Percentiles rank a stretch among this genome's conserved stretches.
phyloP scores from a whole-genome alignment of 1,284 basidiomycete species.

The Ceratobasidium sp. region DNA sequence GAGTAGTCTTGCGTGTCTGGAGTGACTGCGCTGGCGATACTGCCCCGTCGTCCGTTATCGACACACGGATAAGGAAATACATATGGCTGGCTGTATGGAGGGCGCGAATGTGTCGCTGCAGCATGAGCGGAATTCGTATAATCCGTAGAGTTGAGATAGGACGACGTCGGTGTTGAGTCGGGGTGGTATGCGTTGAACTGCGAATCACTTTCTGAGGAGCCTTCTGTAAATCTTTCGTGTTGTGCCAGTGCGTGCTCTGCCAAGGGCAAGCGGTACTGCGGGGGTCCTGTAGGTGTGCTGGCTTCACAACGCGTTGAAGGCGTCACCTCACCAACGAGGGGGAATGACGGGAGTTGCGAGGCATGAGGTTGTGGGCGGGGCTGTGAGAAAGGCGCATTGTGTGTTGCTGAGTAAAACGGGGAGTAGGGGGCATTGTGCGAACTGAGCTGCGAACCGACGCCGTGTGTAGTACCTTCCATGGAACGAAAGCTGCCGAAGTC shows the following conservation, averaged over 20 bases:
- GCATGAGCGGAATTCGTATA: not conserved
- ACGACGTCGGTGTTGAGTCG: not conserved
- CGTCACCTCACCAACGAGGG: not conserved
- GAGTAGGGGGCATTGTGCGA: not conserved
- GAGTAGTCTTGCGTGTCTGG: not conserved
- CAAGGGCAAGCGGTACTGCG: not conserved
- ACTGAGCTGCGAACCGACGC: too few relatives aligned
- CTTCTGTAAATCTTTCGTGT: not conserved
- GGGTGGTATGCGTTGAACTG: not conserved
- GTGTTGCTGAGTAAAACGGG: not conserved
- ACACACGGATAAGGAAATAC: not conserved
- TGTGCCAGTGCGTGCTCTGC: not conserved
- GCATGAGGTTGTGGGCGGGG: not conserved
- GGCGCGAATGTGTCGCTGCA: not conserved
- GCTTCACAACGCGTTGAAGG: not conserved
- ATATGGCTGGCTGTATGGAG: not conserved
- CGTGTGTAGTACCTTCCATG: not conserved
- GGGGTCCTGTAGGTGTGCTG: not conserved
- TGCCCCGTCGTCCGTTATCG: not conserved
- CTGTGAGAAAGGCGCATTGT: not conserved
- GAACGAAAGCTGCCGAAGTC: too few relatives aligned
- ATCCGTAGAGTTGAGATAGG: not conserved
- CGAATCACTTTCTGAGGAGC: not conserved
- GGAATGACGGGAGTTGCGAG: not conserved
- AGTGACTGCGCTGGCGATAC: constrained; percentile 1